phyloP scores from a whole-genome alignment of 2,329 filamentous ascomycete genomes.

The Ascochyta rabiei region DNA sequence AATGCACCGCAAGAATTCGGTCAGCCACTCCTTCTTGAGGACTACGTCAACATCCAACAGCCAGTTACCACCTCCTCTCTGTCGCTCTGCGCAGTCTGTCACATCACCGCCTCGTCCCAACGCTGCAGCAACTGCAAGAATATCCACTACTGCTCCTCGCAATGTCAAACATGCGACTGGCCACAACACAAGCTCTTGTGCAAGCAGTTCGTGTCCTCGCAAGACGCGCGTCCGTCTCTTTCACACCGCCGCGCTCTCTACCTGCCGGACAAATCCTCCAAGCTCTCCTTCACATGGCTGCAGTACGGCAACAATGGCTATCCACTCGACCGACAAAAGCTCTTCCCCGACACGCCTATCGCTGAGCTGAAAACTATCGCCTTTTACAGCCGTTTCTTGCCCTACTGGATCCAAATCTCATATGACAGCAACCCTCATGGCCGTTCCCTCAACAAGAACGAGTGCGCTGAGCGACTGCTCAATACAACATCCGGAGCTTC shows the following conservation, averaged over 20 bases:
- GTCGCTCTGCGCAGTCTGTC: slow-evolving; percentile 15
- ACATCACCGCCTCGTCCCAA: background rate
- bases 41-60: slow-evolving; percentile 1
- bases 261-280: background rate
- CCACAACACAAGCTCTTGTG: slow-evolving; percentile 15
- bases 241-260: slow-evolving; percentile 4
- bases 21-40: slow-evolving; percentile 15
- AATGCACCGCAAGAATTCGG: slow-evolving; percentile 16
- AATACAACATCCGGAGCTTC: background rate
- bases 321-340: background rate
- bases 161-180: slow-evolving; percentile 16
- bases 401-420: slow-evolving; percentile 17
- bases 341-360: background rate
- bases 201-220: background rate
- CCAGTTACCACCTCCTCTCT: background rate
- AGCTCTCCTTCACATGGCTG: slow-evolving; percentile 9
- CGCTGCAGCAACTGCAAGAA: slow-evolving; percentile 19
- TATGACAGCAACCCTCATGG: slow-evolving; percentile 16
- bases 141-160: slow-evolving; percentile 18
- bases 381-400: slow-evolving; percentile 16
- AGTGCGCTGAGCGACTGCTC: background rate
- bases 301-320: slow-evolving; percentile 1
- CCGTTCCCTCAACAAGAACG: slow-evolving; percentile 2
- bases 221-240: background rate
- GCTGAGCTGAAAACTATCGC: slow-evolving; percentile 16